Conservation (phyloP, 1,284 basidiomycete species). For the Dichomitus squalens region DNA sequence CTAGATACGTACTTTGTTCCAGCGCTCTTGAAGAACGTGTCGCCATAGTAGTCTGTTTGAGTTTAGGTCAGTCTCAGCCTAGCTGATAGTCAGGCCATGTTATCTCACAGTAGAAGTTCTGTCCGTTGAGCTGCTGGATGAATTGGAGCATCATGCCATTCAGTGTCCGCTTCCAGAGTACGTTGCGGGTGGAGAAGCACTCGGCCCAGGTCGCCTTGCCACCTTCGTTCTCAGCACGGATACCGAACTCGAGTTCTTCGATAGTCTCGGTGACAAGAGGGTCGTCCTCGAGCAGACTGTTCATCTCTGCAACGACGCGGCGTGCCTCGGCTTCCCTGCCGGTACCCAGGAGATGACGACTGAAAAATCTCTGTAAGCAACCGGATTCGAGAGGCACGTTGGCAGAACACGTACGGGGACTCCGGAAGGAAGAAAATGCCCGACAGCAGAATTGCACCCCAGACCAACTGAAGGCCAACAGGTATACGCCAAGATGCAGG, state of each 20-base stretch:
- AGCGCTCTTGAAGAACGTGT: slow-evolving; percentile 81
- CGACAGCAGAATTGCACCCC: slow-evolving; percentile 67
- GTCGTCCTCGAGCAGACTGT: slow-evolving; percentile 63
- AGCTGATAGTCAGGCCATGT: neutral
- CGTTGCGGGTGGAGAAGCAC: slow-evolving; percentile 73
- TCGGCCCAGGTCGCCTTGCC: slow-evolving; percentile 81
- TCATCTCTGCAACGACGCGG: slow-evolving; percentile 65
- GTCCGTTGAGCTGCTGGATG: slow-evolving; percentile 78
- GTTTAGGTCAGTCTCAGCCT: neutral
- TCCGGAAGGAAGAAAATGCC: slow-evolving; percentile 80
- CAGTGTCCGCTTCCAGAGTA: slow-evolving; percentile 69
- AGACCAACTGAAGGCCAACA: slow-evolving; percentile 67
- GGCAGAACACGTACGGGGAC: slow-evolving; percentile 61
- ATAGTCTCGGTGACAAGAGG: slow-evolving; percentile 64
- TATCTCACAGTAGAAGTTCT: slow-evolving; percentile 71
- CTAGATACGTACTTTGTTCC: slow-evolving; percentile 52
- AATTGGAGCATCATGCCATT: slow-evolving; percentile 86
- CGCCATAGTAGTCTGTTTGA: slow-evolving; percentile 71
- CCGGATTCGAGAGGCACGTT: neutral
- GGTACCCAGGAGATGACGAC: slow-evolving; percentile 62
- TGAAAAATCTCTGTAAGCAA: slow-evolving; percentile 24
- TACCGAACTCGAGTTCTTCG: slow-evolving; percentile 70
- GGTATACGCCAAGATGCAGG: slow-evolving; percentile 76
- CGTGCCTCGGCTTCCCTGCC: slow-evolving; percentile 57
- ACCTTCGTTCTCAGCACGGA: slow-evolving; percentile 71